Base-by-base conservation (phyloP, 768 basidiomycete species). In the Trametes punicea region DNA sequence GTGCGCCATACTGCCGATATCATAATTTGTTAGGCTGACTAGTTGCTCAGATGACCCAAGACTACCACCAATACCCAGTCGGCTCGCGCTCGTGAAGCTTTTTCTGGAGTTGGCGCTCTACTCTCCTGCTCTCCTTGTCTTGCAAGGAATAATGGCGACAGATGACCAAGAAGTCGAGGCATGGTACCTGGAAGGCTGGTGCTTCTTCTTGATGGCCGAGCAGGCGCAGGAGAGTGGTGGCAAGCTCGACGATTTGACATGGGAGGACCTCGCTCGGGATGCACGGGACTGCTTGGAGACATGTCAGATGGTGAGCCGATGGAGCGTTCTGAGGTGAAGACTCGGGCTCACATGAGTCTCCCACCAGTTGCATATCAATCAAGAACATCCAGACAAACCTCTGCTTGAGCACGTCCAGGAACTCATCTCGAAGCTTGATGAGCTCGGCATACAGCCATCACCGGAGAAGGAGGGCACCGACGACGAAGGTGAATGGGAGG, bases 151-250 rank as follows among this genome's bases (percentile, higher is more conserved):
- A 9, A 84, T 94, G 71, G 80, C 86, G 9, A 71, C 84, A 0
- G 92, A 95, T 69, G 90, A 93, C 61, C 80, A 90, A 65, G 87
- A 91, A 50, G 85, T 93, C 11, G 93, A 95, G 63, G 93, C 87
- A 1, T 95, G 93, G 86, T 96, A 96, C 67, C 81, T 96, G 26
- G 93, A 95, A 70, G 93, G 93, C 50, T 97, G 93, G 93, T 88
- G 89, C 61, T 93, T 90, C 77, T 92, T 84, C 74, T 73, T 95
- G 42, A 84, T 90, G 81, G 81, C 84, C 0, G 87, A 89, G 68
- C 81, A 86, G 57, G 82, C 82, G 7, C 78, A 81, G 57, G 83
- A 87, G 62, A 78, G 71, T 11, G 77, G 76, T 18, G 78, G 70
- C 33, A 66, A 62, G 16, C 57, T 75, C 4, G 75, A 70, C 31